Percentiles rank a stretch among this genome's conserved stretches.
These are phyloP conservation scores for Immersiella caudata DNA, from an alignment of 495 filamentous ascomycete species.

Conservation along the genomic window DNA sequence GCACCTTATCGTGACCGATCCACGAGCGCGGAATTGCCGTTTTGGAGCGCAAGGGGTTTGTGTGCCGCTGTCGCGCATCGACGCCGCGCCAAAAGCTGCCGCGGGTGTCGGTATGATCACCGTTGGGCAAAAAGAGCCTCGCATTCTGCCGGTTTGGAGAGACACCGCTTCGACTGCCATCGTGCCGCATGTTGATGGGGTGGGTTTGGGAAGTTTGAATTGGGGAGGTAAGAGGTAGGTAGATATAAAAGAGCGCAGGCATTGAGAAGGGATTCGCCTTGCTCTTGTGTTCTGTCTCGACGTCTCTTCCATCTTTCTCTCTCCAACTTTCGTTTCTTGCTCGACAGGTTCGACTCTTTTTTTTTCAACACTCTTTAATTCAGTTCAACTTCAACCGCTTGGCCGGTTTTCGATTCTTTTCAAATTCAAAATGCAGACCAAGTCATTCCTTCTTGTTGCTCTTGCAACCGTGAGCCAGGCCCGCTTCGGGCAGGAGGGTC, in stretches of 20 bases:
- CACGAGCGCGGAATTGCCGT: not conserved
- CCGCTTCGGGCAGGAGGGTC: conserved; percentile 59
- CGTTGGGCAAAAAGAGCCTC: conserved; percentile 11
- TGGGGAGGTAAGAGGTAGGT: not conserved
- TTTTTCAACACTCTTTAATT: conserved; percentile 21
- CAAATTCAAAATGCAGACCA: conserved; percentile 28
- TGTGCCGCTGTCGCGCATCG: not conserved
- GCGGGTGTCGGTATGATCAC: conserved; percentile 31
- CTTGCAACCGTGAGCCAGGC: conserved; percentile 51
- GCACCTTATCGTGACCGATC: too few species aligned
- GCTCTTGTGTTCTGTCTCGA: not conserved
- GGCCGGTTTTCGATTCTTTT: conserved; percentile 25
- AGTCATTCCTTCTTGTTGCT: conserved; percentile 26
- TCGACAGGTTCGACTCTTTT: conserved; percentile 37
- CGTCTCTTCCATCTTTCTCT: not conserved
- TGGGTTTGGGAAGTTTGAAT: not conserved
- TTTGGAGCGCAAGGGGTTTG: not conserved
- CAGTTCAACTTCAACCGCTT: conserved; percentile 24
- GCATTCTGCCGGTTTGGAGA: conserved; percentile 27
- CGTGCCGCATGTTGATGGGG: conserved; percentile 1
- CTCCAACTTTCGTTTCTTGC: conserved; percentile 20
- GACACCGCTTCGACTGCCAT: not conserved
- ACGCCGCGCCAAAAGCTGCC: conserved; percentile 19
- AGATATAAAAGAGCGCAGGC: not conserved
- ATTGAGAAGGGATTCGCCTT: not conserved